Evolutionary conservation across 257 asterid genomes (phyloP).

Genomic region (Solanum infundibuliforme): DNA sequence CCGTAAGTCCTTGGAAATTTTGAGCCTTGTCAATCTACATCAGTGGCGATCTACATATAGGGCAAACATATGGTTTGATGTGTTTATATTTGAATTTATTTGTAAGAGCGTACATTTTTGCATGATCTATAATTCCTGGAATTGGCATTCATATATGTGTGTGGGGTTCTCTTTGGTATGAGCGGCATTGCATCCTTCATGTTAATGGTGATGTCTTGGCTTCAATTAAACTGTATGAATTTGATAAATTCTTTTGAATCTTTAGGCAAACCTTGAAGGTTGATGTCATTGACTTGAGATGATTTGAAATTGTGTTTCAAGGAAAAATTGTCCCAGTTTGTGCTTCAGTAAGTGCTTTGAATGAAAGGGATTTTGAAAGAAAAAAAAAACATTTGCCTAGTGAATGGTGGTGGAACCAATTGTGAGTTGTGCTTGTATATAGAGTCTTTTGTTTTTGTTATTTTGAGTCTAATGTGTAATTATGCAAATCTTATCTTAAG

Average conservation of each 20-base stretch:
- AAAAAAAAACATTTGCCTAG: no score
- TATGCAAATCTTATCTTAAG: neutral
- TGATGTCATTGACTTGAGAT: neutral
- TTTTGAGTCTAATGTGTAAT: neutral
- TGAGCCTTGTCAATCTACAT: neutral
- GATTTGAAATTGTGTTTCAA: neutral
- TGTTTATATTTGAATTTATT: neutral
- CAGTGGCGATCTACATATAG: neutral
- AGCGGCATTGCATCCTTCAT: neutral
- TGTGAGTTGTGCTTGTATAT: neutral
- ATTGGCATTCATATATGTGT: neutral
- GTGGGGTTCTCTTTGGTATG: neutral
- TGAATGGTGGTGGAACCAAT: neutral
- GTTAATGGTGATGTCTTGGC: neutral
- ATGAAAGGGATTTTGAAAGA: no score
- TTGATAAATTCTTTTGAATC: no score
- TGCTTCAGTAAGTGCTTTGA: neutral
- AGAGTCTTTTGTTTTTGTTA: neutral
- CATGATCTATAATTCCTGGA: neutral
- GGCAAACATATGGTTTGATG: neutral
- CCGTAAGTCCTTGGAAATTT: neutral
- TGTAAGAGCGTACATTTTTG: neutral
- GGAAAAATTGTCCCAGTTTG: neutral
- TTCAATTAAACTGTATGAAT: neutral
- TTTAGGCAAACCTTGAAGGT: neutral